Conservation (phyloP, 2,329 filamentous ascomycete genomes). For the Paracorniculantispora psalliotae region DNA sequence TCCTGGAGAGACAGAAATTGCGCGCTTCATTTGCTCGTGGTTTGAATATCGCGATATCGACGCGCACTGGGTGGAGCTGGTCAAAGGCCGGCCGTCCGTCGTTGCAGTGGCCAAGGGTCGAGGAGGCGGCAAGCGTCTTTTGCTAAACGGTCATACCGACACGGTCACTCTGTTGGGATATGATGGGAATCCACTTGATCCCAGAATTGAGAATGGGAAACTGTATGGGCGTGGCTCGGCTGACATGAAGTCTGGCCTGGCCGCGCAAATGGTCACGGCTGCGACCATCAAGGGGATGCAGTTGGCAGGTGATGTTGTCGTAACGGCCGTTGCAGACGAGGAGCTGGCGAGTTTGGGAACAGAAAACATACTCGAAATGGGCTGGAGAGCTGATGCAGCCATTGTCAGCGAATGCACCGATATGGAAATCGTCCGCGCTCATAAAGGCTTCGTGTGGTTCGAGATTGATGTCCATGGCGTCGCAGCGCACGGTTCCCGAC, state of each 20-base stretch:
- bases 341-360: slow-evolving; percentile 48
- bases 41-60: slow-evolving; percentile 47
- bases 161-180: slow-evolving; percentile 46
- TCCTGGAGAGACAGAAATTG: slow-evolving; percentile 41
- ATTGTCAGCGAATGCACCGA: slow-evolving; percentile 45
- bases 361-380: slow-evolving; percentile 42
- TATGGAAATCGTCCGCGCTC: slow-evolving; percentile 37
- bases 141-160: slow-evolving; percentile 51
- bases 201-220: slow-evolving; percentile 33
- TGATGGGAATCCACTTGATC: slow-evolving; percentile 40
- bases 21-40: slow-evolving; percentile 44
- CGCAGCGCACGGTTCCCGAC: slow-evolving; percentile 39
- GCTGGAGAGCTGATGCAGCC: slow-evolving; percentile 49
- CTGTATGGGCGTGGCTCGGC: slow-evolving; percentile 42
- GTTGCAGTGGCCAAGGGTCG: slow-evolving; percentile 42
- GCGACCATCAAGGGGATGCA: slow-evolving; percentile 32
- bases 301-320: slow-evolving; percentile 44
- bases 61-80: slow-evolving; percentile 43
- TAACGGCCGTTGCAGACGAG: slow-evolving; percentile 51
- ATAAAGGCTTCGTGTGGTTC: slow-evolving; percentile 47
- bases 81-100: slow-evolving; percentile 43
- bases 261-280: slow-evolving; percentile 40
- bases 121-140: slow-evolving; percentile 42
- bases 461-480: slow-evolving; percentile 38
- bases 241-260: slow-evolving; percentile 50